Conservation (phyloP, 1,284 basidiomycete species). For the Leccinum subrobustum region DNA sequence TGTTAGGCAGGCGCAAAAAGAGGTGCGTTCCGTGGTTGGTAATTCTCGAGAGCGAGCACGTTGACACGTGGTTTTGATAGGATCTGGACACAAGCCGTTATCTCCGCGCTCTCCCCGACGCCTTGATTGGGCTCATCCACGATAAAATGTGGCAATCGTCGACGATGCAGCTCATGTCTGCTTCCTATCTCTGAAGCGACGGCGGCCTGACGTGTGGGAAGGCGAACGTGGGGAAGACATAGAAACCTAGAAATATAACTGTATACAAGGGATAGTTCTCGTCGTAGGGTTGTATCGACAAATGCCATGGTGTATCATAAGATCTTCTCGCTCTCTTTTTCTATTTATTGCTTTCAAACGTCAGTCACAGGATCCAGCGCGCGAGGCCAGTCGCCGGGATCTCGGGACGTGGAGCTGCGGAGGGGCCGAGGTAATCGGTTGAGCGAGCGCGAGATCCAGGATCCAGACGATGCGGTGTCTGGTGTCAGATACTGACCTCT, state of each 20-base stretch:
- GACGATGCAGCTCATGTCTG: conserved; percentile 2
- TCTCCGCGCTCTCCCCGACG: conserved; percentile 45
- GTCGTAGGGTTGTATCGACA: background rate
- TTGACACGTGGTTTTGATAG: conserved; percentile 25
- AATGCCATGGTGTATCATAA: background rate
- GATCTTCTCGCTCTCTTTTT: background rate
- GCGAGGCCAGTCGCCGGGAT: conserved; percentile 5
- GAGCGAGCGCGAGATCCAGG: background rate
- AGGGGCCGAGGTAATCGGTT: background rate
- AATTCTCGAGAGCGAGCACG: background rate
- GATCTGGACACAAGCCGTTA: conserved; percentile 45
- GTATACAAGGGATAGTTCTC: background rate
- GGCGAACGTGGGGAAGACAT: background rate
- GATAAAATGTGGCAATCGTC: conserved; percentile 59
- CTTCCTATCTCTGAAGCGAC: conserved; percentile 21
- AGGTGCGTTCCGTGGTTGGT: conserved; percentile 39
- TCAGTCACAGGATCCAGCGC: conserved; percentile 17
- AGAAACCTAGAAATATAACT: conserved; percentile 3
- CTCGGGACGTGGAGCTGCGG: background rate
- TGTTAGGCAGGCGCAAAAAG: conserved; percentile 62
- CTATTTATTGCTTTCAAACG: conserved; percentile 11
- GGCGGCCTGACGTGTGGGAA: background rate
- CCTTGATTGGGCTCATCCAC: conserved; percentile 49
- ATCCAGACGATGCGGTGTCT: background rate
- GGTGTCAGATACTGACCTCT: too few relatives aligned